Percentiles rank a stretch among this genome's conserved stretches.
phyloP scores from a whole-genome alignment of 2,329 filamentous ascomycete genomes.

The Blastomyces percursus region DNA sequence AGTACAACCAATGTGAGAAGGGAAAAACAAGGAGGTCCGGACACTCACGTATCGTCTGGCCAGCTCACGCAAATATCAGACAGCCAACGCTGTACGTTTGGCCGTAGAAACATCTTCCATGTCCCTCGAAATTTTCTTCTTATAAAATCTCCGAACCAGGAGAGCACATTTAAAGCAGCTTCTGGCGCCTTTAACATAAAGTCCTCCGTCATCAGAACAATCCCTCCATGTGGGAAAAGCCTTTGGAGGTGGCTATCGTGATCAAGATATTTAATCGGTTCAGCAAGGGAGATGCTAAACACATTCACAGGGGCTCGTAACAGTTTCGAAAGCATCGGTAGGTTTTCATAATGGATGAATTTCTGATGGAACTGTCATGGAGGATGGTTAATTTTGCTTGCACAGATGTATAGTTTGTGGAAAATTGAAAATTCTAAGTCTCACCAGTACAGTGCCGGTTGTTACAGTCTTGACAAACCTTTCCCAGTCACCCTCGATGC shows the following conservation, averaged over 20 bases:
- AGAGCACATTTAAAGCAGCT: constrained; percentile 24
- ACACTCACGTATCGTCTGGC: constrained; percentile 17
- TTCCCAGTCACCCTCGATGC: constrained; percentile 25
- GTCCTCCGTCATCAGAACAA: constrained; percentile 34
- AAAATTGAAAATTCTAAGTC: constrained; percentile 4
- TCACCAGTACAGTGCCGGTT: constrained; percentile 27
- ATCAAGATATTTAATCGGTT: constrained; percentile 19
- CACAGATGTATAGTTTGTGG: not conserved
- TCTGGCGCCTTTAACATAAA: constrained; percentile 24
- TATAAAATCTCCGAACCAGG: constrained; percentile 25
- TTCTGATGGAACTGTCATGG: constrained; percentile 27
- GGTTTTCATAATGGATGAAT: constrained; percentile 21
- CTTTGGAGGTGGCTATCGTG: constrained; percentile 22
- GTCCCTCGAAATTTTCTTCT: constrained; percentile 19
- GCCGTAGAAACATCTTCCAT: constrained; percentile 32
- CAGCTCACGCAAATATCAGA: constrained; percentile 16
- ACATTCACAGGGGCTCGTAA: constrained; percentile 21
- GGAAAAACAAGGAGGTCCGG: not conserved
- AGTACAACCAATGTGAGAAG: not conserved
- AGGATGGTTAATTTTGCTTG: not conserved
- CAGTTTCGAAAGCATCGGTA: constrained; percentile 21
- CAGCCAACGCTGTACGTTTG: constrained; percentile 28
- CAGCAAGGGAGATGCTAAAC: constrained; percentile 26
- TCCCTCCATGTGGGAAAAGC: constrained; percentile 29
- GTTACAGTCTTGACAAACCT: constrained; percentile 22